Conservation (phyloP, 768 basidiomycete genomes). For the Pleurotus tuber-regium region DNA sequence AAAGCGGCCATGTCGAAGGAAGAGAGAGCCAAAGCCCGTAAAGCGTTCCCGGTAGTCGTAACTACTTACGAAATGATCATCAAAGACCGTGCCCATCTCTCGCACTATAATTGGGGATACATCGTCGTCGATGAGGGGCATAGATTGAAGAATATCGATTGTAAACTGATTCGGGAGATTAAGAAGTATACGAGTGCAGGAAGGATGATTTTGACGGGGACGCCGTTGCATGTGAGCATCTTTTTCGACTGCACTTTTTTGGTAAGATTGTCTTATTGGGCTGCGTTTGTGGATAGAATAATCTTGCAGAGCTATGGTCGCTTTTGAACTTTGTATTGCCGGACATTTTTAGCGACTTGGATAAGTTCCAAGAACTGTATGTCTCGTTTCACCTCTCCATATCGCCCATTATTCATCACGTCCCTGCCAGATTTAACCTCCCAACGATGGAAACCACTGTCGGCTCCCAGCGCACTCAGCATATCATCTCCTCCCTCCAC, state of each 20-base stretch:
- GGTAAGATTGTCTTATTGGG: slow-evolving; percentile 1
- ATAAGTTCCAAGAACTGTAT: slow-evolving; percentile 88
- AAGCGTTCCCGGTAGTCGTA: slow-evolving; percentile 70
- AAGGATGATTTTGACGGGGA: slow-evolving; percentile 93
- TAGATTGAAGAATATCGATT: slow-evolving; percentile 91
- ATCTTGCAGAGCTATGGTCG: slow-evolving; percentile 92
- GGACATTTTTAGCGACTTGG: slow-evolving; percentile 86
- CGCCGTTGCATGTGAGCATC: slow-evolving; percentile 81
- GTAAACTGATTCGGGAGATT: slow-evolving; percentile 86
- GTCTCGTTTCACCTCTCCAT: slow-evolving; percentile 14
- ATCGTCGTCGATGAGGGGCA: slow-evolving; percentile 96
- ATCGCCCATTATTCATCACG: not conserved
- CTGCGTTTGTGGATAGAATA: slow-evolving; percentile 69
- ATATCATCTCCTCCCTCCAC: slow-evolving; percentile 79
- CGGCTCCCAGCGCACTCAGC: slow-evolving; percentile 53
- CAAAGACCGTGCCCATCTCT: slow-evolving; percentile 64
- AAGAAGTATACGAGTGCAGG: slow-evolving; percentile 83
- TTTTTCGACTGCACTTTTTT: not conserved
- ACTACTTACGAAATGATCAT: slow-evolving; percentile 96
- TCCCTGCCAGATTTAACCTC: slow-evolving; percentile 60
- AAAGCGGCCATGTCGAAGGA: no score
- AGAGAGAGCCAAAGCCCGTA: not conserved
- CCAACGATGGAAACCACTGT: slow-evolving; percentile 58
- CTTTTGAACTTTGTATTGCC: slow-evolving; percentile 95
- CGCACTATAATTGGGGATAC: slow-evolving; percentile 77